Conservation (phyloP, 2,329 filamentous ascomycete genomes). For the Hansfordia pulvinata region DNA sequence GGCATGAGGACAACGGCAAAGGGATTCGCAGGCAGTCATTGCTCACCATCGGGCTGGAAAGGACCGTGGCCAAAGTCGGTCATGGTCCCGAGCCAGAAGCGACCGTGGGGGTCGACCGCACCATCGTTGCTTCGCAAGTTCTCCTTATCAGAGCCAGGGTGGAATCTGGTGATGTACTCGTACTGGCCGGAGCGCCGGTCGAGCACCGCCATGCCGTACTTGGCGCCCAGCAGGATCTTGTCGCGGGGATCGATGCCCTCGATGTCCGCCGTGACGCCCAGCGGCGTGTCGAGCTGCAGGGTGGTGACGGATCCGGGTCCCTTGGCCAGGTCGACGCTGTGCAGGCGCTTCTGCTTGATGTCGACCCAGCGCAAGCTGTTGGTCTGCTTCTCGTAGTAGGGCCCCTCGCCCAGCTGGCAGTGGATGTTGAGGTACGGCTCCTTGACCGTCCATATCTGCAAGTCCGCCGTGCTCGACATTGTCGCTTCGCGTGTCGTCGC, state of each 20-base stretch:
- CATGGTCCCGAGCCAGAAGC: conserved; percentile 81
- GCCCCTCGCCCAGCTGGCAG: conserved; percentile 60
- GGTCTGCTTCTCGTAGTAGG: conserved; percentile 54
- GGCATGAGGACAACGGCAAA: no score
- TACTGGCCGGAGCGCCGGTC: conserved; percentile 45
- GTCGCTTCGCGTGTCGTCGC: no score
- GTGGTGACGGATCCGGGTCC: conserved; percentile 53
- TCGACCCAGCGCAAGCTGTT: conserved; percentile 67
- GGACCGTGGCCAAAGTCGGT: conserved; percentile 51
- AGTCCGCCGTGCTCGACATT: conserved; percentile 16
- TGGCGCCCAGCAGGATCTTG: conserved; percentile 65
- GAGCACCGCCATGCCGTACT: conserved; percentile 69
- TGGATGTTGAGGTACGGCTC: conserved; percentile 46
- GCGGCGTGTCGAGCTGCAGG: conserved; percentile 36
- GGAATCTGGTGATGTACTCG: conserved; percentile 38
- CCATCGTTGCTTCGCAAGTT: conserved; percentile 68
- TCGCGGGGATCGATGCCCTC: conserved; percentile 45
- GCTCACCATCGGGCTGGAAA: conserved; percentile 46
- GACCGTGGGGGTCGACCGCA: conserved; percentile 62
- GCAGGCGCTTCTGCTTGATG: conserved; percentile 64
- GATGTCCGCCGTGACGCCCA: conserved; percentile 68
- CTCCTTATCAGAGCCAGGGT: conserved; percentile 13
- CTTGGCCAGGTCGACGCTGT: conserved; percentile 52
- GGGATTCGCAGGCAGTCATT: no score
- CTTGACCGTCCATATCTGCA: conserved; percentile 36